Evolutionary conservation across 257 asterid genomes (phyloP), one percentile per base, ranked within the genome.

Genomic region (Gentiana macrophylla): DNA sequence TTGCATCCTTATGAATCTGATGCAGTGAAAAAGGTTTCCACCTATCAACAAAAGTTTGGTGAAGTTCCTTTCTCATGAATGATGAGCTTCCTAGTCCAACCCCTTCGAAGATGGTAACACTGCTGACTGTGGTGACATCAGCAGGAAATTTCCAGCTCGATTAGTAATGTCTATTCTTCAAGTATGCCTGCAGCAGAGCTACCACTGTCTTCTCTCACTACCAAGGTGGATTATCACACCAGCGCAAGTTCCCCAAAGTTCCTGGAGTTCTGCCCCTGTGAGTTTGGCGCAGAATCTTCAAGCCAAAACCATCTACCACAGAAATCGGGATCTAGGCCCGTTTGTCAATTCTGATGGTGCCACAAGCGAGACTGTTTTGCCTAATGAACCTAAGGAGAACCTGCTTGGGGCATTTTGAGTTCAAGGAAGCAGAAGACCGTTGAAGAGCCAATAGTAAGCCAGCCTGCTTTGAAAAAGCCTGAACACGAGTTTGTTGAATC

Each of bases 21-120:
- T 61, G 93, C 97, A 60, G 84, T 81, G 53, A 83, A 80, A 73
- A 95, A 95, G 62, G 94, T 85, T 66, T 92, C 98, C 56, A 79
- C 94, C 59, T 92, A 92, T 82, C 98, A 92, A 67, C 94, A 92
- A 64, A 92, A 83, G 74, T 92, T 92, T 74, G 78, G 88, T 33
- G 76, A 60, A 72, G 78, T 57, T 79, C 96, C 46, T 66, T 73
- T 74, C 75, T 70, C 53, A 69, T 63, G 83, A 72, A 67, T 37
- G 89, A 81, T 41, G 69, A 76, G 50, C 90, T 92, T 65, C 98
- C 98, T 48, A 92, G 98, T 69, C 98, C 98, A 55, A 92, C 98
- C 45, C 98, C 98, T 60, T 92, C 4, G 95, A 77, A 72, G 94
- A 88, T 52, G 89, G 76, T 60, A 83, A 81, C 65, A 56, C 54